Evolutionary conservation across 257 asterid genomes (phyloP).

Genomic region (Plantago major): DNA sequence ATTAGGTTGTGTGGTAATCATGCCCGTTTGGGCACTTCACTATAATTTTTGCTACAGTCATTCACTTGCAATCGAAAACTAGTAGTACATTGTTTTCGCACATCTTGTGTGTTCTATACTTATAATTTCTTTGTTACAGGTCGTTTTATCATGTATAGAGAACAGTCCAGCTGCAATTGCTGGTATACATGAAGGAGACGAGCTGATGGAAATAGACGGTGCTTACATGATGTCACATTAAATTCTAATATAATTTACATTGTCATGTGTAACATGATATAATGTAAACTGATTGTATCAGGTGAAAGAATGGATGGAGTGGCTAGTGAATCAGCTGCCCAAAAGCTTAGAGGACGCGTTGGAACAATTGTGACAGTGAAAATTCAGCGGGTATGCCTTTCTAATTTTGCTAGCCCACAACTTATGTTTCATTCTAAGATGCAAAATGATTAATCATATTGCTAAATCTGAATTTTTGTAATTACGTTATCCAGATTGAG

Average conservation of each 20-base stretch:
- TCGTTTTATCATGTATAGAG: constrained; percentile 84
- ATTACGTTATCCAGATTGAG: constrained; percentile 40
- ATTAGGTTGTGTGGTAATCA: no score
- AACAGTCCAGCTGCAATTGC: constrained; percentile 97
- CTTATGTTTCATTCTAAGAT: neutral
- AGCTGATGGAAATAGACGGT: constrained; percentile 86
- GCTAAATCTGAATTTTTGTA: constrained; percentile 2
- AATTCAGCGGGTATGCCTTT: constrained; percentile 60
- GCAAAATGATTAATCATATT: neutral
- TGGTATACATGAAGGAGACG: constrained; percentile 92
- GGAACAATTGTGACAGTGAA: constrained; percentile 82
- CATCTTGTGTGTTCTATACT: neutral
- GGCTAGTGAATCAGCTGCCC: constrained; percentile 87
- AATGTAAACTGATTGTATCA: constrained; percentile 16
- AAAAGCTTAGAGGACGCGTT: constrained; percentile 83
- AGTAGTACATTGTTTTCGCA: no score
- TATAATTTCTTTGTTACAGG: constrained; percentile 35
- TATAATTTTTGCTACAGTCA: neutral
- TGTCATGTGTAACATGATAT: neutral
- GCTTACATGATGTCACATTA: constrained; percentile 4
- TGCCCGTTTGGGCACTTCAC: no score
- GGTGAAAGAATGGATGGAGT: constrained; percentile 82
- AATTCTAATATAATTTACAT: neutral
- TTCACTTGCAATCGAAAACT: neutral
- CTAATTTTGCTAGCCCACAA: neutral